Evolutionary conservation across 192 early-diverging fungal genomes (phyloP).

Genomic region (Entophlyctis helioformis): DNA sequence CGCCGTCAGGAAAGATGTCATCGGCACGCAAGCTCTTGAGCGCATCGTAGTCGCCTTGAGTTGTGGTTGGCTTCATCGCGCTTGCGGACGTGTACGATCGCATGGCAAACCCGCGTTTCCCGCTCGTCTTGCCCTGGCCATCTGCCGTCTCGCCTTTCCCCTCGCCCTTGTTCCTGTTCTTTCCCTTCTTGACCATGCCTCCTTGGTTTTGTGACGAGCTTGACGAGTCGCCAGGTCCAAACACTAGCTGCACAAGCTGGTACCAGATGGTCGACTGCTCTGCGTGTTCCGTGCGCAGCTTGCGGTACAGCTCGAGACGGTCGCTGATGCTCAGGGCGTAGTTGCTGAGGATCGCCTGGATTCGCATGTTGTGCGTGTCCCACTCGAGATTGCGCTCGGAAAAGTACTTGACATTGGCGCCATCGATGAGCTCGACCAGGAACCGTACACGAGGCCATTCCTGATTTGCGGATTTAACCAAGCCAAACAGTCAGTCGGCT

Average conservation of each 20-base stretch:
- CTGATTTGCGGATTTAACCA: too few relatives aligned
- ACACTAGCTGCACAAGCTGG: conserved; percentile 17
- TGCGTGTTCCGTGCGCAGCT: conserved; percentile 17
- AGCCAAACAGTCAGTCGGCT: too few relatives aligned
- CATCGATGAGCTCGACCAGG: conserved; percentile 32
- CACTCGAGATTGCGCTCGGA: conserved; percentile 15
- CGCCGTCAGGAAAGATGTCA: too few relatives aligned
- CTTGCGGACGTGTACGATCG: too few relatives aligned
- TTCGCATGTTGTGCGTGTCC: conserved; percentile 30
- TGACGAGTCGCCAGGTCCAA: too few relatives aligned
- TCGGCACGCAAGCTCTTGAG: too few relatives aligned
- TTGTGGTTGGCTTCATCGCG: too few relatives aligned
- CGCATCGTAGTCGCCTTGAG: too few relatives aligned
- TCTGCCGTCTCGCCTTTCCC: not conserved
- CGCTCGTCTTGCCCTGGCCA: too few relatives aligned
- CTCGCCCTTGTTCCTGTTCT: conserved; percentile 3
- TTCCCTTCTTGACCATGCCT: not conserved
- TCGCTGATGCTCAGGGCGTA: conserved; percentile 30
- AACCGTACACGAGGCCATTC: conserved; percentile 33
- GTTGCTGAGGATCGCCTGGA: conserved; percentile 38
- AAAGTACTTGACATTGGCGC: conserved; percentile 36
- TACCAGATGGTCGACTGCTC: conserved; percentile 15
- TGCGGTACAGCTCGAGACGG: conserved; percentile 29
- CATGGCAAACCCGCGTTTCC: too few relatives aligned
- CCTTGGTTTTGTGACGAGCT: not conserved